phyloP scores from a whole-genome alignment of 192 early-diverging fungal species.

The Rhizophagus clarus region DNA sequence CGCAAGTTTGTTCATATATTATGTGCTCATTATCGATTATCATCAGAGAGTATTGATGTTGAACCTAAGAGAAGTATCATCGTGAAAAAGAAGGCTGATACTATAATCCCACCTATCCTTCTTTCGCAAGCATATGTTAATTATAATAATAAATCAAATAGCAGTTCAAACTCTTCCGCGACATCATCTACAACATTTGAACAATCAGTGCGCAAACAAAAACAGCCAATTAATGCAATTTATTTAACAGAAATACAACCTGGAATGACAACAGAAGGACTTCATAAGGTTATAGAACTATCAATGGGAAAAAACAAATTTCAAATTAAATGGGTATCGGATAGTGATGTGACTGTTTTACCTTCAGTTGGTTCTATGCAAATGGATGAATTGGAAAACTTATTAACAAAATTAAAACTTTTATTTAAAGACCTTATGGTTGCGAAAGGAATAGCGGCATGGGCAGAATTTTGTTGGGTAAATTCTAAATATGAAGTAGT shows the following conservation, averaged over 20 bases:
- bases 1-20: constrained; percentile 77
- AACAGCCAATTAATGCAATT: constrained; percentile 62
- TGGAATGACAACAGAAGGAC: constrained; percentile 51
- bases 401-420: constrained; percentile 46
- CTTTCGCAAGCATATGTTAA: constrained; percentile 43
- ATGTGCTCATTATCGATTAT: constrained; percentile 71
- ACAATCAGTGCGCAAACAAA: constrained; percentile 41
- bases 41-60: constrained; percentile 76
- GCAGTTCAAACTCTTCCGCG: background rate
- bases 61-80: constrained; percentile 74
- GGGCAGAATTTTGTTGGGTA: constrained; percentile 59
- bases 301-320: background rate
- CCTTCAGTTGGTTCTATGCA: constrained; percentile 46
- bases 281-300: constrained; percentile 51
- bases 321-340: constrained; percentile 51
- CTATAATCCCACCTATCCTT: constrained; percentile 33
- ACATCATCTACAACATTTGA: constrained; percentile 24
- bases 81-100: constrained; percentile 52
- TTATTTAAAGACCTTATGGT: constrained; percentile 41
- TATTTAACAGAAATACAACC: constrained; percentile 54
- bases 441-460: constrained; percentile 37
- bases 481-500: constrained; percentile 53
- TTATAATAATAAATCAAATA: background rate
- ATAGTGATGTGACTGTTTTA: constrained; percentile 53
- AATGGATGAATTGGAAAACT: constrained; percentile 53